These are phyloP conservation scores for Caryopteris hybrid DNA, from an alignment of 305 asterid genomes.

Conservation along the genomic window DNA sequence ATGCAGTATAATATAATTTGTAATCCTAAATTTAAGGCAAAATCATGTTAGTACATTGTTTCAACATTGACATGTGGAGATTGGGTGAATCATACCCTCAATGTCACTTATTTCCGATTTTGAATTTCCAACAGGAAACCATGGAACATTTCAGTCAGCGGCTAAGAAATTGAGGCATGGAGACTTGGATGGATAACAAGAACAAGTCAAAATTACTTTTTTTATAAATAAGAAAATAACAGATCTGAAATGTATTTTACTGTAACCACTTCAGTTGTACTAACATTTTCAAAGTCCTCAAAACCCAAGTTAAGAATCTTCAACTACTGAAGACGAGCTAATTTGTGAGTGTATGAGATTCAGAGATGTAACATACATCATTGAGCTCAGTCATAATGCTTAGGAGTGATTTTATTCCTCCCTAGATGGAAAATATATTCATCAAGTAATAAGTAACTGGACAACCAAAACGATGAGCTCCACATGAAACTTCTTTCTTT, in stretches of 20 bases:
- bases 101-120: not conserved
- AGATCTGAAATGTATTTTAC: not conserved
- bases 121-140: not conserved
- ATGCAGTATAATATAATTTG: not conserved
- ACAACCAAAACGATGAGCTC: constrained; percentile 12
- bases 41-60: not conserved
- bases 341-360: constrained; percentile 21
- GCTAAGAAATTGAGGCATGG: constrained; percentile 3
- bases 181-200: not conserved
- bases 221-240: not conserved
- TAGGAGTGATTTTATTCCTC: constrained; percentile 9
- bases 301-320: constrained; percentile 15
- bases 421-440: constrained; percentile 22
- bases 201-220: not conserved
- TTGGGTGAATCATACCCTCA: not conserved
- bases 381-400: constrained; percentile 5
- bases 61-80: not conserved
- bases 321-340: constrained; percentile 4
- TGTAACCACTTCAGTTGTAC: not conserved
- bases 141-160: not conserved
- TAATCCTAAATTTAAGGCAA: no score
- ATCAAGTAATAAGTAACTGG: constrained; percentile 19
- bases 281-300: not conserved
- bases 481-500: not conserved
- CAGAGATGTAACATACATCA: constrained; percentile 11